Evolutionary conservation across 2,329 filamentous ascomycete genomes (phyloP).

Genomic region (Stagonosporopsis vannaccii): DNA sequence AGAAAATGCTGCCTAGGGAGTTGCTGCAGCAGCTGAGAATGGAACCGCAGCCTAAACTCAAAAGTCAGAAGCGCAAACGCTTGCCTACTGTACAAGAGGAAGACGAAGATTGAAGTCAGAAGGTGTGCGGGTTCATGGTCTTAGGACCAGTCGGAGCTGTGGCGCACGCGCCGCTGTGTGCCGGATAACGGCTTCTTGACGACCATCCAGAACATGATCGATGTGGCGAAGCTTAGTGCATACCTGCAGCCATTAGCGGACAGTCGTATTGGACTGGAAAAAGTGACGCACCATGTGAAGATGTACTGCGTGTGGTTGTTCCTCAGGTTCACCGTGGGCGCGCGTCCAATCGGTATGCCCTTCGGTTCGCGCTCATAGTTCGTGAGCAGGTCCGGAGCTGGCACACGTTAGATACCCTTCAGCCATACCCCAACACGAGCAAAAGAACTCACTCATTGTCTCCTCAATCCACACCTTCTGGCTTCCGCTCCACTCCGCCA

Average conservation of each 20-base stretch:
- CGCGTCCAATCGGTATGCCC: slow-evolving; percentile 87
- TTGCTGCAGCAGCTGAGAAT: slow-evolving; percentile 83
- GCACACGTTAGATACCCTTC: slow-evolving; percentile 36
- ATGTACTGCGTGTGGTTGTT: slow-evolving; percentile 99
- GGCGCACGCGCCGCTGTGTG: slow-evolving; percentile 74
- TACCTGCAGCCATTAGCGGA: slow-evolving; percentile 68
- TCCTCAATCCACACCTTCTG: slow-evolving; percentile 95
- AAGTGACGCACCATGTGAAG: slow-evolving; percentile 82
- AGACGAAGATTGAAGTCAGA: slow-evolving; percentile 53
- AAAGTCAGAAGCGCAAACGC: slow-evolving; percentile 52
- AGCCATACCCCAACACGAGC: background rate
- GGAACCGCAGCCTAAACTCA: slow-evolving; percentile 57
- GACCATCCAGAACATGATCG: slow-evolving; percentile 97
- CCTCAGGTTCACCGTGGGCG: slow-evolving; percentile 87
- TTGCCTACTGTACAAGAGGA: slow-evolving; percentile 53
- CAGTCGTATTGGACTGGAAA: background rate
- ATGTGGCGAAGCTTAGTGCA: slow-evolving; percentile 80
- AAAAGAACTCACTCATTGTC: slow-evolving; percentile 75
- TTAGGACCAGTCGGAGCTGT: slow-evolving; percentile 76
- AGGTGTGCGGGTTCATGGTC: background rate
- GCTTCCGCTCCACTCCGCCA: slow-evolving; percentile 82
- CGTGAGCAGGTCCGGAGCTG: slow-evolving; percentile 80
- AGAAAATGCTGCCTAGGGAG: slow-evolving; percentile 81
- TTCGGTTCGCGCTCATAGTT: slow-evolving; percentile 77
- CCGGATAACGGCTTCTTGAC: slow-evolving; percentile 83